Evolutionary conservation across 768 basidiomycete genomes (phyloP).

Genomic region (Sistotremastrum niveocremeum): DNA sequence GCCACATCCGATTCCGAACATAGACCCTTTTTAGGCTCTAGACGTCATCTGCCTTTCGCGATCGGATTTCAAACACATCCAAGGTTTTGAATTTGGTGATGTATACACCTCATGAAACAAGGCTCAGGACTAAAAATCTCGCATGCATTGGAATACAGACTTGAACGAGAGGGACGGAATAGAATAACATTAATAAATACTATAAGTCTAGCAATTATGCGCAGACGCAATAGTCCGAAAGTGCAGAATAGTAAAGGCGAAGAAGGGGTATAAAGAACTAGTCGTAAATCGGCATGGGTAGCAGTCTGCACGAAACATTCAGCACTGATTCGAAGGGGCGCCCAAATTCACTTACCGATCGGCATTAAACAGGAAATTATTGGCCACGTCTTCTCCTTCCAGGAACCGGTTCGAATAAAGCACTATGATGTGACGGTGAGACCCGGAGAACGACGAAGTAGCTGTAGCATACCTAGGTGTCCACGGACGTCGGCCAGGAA

Average conservation of each 20-base stretch:
- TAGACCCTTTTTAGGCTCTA: too few species aligned
- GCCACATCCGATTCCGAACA: too few species aligned
- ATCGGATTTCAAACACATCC: too few species aligned
- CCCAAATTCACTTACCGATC: slow-evolving; percentile 40
- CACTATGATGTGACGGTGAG: slow-evolving; percentile 32
- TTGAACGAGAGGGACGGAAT: too few species aligned
- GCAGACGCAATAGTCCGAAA: not conserved
- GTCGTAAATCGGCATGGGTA: slow-evolving; percentile 66
- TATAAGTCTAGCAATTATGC: too few species aligned
- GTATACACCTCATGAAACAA: too few species aligned
- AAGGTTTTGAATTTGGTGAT: too few species aligned
- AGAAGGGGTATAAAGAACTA: slow-evolving; percentile 14
- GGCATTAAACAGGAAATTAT: slow-evolving; percentile 89
- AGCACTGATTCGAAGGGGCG: not conserved
- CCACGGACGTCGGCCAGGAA: slow-evolving; percentile 65
- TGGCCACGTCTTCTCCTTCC: slow-evolving; percentile 83
- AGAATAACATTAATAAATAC: too few species aligned
- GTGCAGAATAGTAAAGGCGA: not conserved
- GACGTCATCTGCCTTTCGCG: too few species aligned
- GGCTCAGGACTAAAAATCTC: too few species aligned
- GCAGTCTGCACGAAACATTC: slow-evolving; percentile 27
- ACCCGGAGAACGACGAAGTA: not conserved
- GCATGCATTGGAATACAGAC: too few species aligned
- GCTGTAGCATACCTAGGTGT: slow-evolving; percentile 55
- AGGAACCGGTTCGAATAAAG: slow-evolving; percentile 75